Percentiles rank a stretch among this genome's conserved stretches.
Conservation (phyloP, 345 rosid species). For the Clausena lansium region DNA sequence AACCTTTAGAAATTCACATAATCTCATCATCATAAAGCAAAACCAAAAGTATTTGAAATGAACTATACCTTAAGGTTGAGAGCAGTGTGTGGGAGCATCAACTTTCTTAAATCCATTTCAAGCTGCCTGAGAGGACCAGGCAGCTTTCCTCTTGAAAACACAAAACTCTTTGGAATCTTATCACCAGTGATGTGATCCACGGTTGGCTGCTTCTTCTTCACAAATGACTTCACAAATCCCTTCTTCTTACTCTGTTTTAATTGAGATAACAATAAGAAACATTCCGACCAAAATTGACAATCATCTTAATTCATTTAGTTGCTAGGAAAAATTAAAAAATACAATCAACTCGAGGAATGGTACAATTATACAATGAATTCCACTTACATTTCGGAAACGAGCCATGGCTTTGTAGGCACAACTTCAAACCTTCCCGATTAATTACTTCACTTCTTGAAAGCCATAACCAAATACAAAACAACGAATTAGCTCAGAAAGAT, state of each 20-base stretch:
- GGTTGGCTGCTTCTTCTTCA: slow-evolving; percentile 41
- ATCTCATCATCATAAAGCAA: not conserved
- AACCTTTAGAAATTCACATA: not conserved
- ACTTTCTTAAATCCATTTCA: slow-evolving; percentile 84
- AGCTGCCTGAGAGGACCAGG: slow-evolving; percentile 76
- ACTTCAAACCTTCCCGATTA: not conserved
- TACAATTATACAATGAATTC: not conserved
- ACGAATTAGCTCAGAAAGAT: not conserved
- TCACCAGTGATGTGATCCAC: slow-evolving; percentile 85
- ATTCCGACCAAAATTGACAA: not conserved
- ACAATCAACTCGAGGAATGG: not conserved
- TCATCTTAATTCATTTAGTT: not conserved
- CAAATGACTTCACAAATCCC: slow-evolving; percentile 56
- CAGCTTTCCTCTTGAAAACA: slow-evolving; percentile 83
- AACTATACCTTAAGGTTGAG: slow-evolving; percentile 70
- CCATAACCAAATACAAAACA: not conserved
- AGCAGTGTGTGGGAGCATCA: slow-evolving; percentile 96
- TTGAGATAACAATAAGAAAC: slow-evolving; percentile 1
- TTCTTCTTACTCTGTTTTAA: slow-evolving; percentile 47
- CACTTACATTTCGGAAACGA: slow-evolving; percentile 49
- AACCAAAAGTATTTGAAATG: not conserved
- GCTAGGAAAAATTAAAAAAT: not conserved
- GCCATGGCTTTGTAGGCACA: slow-evolving; percentile 25
- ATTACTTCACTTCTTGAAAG: not conserved
- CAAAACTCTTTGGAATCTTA: slow-evolving; percentile 88